A percentile compares a stretch with the other conserved stretches of the same genome.
Evolutionary conservation across 2,329 filamentous ascomycete genomes (phyloP).

Genomic region (Lachnellula willkommii): DNA sequence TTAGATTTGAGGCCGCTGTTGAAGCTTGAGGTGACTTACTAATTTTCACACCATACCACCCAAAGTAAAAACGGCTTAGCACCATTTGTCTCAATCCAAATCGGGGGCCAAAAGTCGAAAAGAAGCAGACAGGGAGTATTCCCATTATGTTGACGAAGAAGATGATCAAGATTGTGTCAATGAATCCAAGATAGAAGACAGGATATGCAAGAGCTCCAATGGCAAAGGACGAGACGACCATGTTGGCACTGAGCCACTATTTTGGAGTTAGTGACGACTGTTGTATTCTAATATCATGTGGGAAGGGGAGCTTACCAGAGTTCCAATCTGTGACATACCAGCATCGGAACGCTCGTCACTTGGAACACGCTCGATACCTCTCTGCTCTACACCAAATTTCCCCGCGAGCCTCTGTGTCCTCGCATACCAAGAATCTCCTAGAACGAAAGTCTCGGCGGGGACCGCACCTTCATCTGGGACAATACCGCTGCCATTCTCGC

Average conservation of each 20-base stretch:
- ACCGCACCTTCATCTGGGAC: constrained; percentile 37
- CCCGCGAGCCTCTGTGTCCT: constrained; percentile 58
- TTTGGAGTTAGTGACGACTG: constrained; percentile 3
- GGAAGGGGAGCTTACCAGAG: constrained; percentile 51
- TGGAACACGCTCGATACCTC: constrained; percentile 71
- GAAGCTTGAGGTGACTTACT: constrained; percentile 40
- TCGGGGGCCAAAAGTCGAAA: constrained; percentile 68
- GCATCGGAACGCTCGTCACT: constrained; percentile 62
- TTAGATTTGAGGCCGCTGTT: not conserved
- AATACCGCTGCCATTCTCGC: constrained; percentile 16
- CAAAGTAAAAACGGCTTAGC: constrained; percentile 71
- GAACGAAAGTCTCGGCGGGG: constrained; percentile 52
- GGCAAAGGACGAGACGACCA: constrained; percentile 72
- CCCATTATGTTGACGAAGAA: constrained; percentile 72
- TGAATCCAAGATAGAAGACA: constrained; percentile 64
- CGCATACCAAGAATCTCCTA: constrained; percentile 51
- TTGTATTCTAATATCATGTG: not conserved
- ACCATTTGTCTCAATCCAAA: constrained; percentile 79
- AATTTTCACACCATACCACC: constrained; percentile 63
- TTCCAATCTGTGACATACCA: constrained; percentile 61
- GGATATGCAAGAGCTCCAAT: constrained; percentile 66
- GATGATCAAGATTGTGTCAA: constrained; percentile 66
- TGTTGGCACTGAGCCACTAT: constrained; percentile 72
- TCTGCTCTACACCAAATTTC: constrained; percentile 63
- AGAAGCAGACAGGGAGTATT: constrained; percentile 68